These are phyloP conservation scores for Xylaria sp. DNA, from an alignment of 2,329 filamentous ascomycete species.

Conservation along the genomic window DNA sequence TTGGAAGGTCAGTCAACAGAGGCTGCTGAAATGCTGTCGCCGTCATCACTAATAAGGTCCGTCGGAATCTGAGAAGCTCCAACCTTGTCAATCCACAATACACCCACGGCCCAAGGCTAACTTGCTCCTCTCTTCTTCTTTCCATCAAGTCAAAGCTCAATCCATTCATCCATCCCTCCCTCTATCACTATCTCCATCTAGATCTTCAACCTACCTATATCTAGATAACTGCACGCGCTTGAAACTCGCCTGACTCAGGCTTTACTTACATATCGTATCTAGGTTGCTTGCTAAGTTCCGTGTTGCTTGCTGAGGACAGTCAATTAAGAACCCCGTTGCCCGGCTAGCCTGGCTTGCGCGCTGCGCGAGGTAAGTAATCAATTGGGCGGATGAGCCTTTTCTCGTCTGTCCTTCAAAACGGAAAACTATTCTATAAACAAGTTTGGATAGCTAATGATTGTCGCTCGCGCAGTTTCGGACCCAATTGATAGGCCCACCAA, in stretches of 20 bases:
- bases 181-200: constrained; percentile 21
- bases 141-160: constrained; percentile 10
- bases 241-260: constrained; percentile 36
- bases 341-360: constrained; percentile 53
- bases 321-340: constrained; percentile 46
- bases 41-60: constrained; percentile 20
- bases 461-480: constrained; percentile 57
- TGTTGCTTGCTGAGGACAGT: constrained; percentile 49
- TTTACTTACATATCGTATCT: constrained; percentile 45
- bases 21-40: constrained; percentile 28
- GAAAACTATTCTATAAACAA: neutral
- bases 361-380: constrained; percentile 50
- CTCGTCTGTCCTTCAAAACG: neutral
- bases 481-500: constrained; percentile 51
- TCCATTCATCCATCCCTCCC: constrained; percentile 21
- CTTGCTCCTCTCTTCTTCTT: constrained; percentile 12
- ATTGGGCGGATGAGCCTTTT: too few species aligned
- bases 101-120: constrained; percentile 18
- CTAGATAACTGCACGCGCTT: constrained; percentile 6
- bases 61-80: constrained; percentile 7
- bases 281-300: constrained; percentile 51
- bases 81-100: constrained; percentile 7
- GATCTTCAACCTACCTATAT: constrained; percentile 3
- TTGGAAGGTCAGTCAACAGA: constrained; percentile 32
- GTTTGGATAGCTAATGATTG: constrained; percentile 6